A percentile compares a stretch with the other conserved stretches of the same genome.
Evolutionary conservation across 108 stramenopile genomes (phyloP).

Genomic region (Nannochloropsis oceanica): DNA sequence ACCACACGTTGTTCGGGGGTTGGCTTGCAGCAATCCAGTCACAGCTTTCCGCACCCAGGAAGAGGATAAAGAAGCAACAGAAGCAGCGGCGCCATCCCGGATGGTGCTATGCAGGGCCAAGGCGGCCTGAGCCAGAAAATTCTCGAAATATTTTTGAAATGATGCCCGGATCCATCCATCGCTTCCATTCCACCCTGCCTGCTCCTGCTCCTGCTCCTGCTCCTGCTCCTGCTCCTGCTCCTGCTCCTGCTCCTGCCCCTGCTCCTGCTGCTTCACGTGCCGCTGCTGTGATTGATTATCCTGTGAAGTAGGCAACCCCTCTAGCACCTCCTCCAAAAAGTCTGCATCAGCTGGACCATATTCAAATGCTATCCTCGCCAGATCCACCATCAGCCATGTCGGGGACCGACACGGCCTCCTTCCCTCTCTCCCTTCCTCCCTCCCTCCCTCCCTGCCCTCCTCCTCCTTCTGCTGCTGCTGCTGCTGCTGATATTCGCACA

Average conservation of each 20-base stretch:
- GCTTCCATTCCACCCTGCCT: constrained; percentile 9
- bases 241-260: neutral
- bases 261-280: neutral
- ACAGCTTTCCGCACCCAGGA: neutral
- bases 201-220: neutral
- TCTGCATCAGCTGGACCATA: neutral
- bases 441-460: neutral
- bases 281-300: neutral
- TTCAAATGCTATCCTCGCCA: neutral
- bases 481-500: neutral
- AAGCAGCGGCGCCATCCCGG: neutral
- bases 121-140: neutral
- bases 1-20: neutral
- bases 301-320: neutral
- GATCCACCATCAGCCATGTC: neutral
- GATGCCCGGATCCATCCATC: constrained; percentile 4
- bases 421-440: neutral
- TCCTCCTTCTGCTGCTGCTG: neutral
- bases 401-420: neutral
- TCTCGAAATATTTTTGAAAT: constrained; percentile 23
- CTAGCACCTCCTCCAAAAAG: neutral
- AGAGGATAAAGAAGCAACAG: neutral
- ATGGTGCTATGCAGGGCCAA: neutral
- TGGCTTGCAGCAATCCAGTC: neutral
- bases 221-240: neutral